Base-by-base conservation (phyloP, 208 protist genomes). In the Crithidia thermophila region DNA sequence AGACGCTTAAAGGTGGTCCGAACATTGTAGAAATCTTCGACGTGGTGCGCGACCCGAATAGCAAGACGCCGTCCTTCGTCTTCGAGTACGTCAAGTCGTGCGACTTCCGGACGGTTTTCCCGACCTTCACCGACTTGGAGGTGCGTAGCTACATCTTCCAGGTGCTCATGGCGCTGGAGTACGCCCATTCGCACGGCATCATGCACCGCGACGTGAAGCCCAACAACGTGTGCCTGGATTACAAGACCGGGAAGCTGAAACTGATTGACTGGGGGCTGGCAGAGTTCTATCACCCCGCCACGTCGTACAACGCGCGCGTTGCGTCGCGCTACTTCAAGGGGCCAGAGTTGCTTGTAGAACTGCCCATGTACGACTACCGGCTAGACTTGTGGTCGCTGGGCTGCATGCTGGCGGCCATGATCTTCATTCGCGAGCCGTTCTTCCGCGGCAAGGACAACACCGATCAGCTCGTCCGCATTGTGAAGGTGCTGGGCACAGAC, bases 121-220 rank as follows among this genome's bases (percentile, higher is more conserved):
- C 98, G 1, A 95, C 84, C 14, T 94, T 99, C 20, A 91, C 90
- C 1, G 98, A 99, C 73, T 76, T 94, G 40, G 99, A 99, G 56
- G 95, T 99, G 36, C 92, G 98, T 33, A 99, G 94, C 79, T 99
- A 99, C 78, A 98, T 99, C 14, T 99, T 97, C 78, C 90, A 99
- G 85, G 85, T 99, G 42, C 93, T 95, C 40, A 79, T 97, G 66
- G 95, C 98, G 25, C 84, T 99, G 58, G 89, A 99, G 69, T 99
- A 97, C 68, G 97, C 91, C 47, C 98, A 99, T 79, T 95, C 94
- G n/a, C 97, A 93, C 50, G 99, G 99, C 31, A 99, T 99, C 57
- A 99, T 99, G 98, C 99, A 99, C 78, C 87, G 99, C 30, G 98
- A 99, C 65, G 98, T 99, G 39, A 99, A 99, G 79, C 98, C 99